These are phyloP conservation scores for Phytophthora fragariae DNA, from an alignment of 352 stramenopile species.

Conservation along the genomic window DNA sequence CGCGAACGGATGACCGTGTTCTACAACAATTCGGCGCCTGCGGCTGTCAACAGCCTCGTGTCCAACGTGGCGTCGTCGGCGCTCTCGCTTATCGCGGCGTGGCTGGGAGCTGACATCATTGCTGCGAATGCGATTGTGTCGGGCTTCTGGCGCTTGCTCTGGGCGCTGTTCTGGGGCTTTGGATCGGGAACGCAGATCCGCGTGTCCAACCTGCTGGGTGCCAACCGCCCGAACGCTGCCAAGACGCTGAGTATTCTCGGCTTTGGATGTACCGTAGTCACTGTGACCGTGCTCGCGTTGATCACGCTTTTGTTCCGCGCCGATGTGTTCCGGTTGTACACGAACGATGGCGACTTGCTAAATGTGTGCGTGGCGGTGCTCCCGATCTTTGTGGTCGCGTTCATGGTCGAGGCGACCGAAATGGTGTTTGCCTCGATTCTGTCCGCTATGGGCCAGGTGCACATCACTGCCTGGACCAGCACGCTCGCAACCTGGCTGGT, in stretches of 20 bases:
- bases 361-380: constrained; percentile 29
- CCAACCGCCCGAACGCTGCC: constrained; percentile 34
- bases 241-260: constrained; percentile 36
- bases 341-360: constrained; percentile 37
- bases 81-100: constrained; percentile 35
- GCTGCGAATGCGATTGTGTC: constrained; percentile 37
- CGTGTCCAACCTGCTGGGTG: constrained; percentile 35
- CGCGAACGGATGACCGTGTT: constrained; percentile 38
- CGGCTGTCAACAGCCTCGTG: constrained; percentile 37
- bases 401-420: constrained; percentile 41
- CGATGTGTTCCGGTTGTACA: constrained; percentile 40
- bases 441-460: constrained; percentile 37
- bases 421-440: constrained; percentile 42
- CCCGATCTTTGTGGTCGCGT: constrained; percentile 38
- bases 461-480: constrained; percentile 39
- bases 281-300: constrained; percentile 30
- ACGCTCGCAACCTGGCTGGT: constrained; percentile 36
- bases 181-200: constrained; percentile 38
- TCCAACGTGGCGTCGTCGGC: constrained; percentile 31
- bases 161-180: constrained; percentile 41
- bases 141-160: constrained; percentile 40
- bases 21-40: constrained; percentile 39
- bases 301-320: constrained; percentile 30
- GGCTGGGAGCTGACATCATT: constrained; percentile 34
- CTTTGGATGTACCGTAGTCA: constrained; percentile 36